These are phyloP conservation scores for Fusarium circinatum DNA, from an alignment of 2,329 filamentous ascomycete species.

Conservation along the genomic window DNA sequence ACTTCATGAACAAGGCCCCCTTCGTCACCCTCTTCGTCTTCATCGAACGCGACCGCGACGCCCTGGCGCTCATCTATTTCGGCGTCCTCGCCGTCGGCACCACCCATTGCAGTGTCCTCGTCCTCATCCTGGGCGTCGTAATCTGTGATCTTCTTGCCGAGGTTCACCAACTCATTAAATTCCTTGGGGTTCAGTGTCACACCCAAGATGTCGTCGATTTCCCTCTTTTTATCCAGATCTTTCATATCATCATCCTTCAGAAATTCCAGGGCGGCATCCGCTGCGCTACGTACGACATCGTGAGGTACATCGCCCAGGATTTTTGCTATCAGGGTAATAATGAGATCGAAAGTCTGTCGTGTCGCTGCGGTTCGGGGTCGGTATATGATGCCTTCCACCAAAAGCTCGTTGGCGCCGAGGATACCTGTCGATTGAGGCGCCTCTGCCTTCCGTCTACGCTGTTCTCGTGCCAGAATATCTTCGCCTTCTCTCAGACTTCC, in stretches of 20 bases:
- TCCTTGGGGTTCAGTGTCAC: constrained; percentile 83
- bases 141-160: constrained; percentile 98
- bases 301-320: constrained; percentile 93
- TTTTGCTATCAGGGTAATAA: constrained; percentile 88
- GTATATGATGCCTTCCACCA: constrained; percentile 92
- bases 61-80: constrained; percentile 95
- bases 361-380: constrained; percentile 91
- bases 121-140: constrained; percentile 97
- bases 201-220: constrained; percentile 94
- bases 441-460: constrained; percentile 86
- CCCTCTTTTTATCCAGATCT: constrained; percentile 98
- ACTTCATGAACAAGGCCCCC: constrained; percentile 84
- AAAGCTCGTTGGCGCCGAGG: constrained; percentile 82
- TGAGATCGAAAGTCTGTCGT: constrained; percentile 91
- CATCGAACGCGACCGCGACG: constrained; percentile 97
- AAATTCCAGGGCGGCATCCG: constrained; percentile 89
- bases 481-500: constrained; percentile 82
- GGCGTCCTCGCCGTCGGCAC: constrained; percentile 70
- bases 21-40: constrained; percentile 87
- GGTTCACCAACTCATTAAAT: constrained; percentile 95
- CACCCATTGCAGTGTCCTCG: constrained; percentile 81
- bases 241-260: constrained; percentile 96
- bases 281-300: constrained; percentile 91
- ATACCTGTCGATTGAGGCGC: constrained; percentile 75
- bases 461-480: constrained; percentile 84